These are phyloP conservation scores for Bauhinia variegata DNA, from an alignment of 306 rosid species.

Conservation along the genomic window DNA sequence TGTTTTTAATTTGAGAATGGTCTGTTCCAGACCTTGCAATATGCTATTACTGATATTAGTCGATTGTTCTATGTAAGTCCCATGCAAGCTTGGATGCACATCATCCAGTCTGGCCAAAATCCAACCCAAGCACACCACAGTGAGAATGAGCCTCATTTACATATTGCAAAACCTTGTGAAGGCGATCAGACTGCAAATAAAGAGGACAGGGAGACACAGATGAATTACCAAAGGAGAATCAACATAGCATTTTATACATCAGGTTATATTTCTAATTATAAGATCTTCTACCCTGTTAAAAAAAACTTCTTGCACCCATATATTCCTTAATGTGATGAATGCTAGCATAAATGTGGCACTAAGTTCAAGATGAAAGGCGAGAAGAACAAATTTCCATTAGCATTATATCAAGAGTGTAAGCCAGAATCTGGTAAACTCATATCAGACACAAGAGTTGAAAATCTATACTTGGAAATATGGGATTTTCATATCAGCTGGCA, in stretches of 20 bases:
- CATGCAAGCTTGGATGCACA: conserved; percentile 91
- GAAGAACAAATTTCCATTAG: no score
- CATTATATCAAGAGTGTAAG: conserved; percentile 55
- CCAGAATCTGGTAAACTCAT: no score
- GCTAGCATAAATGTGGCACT: neutral
- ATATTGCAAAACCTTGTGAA: conserved; percentile 81
- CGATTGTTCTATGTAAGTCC: conserved; percentile 66
- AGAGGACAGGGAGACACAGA: conserved; percentile 18
- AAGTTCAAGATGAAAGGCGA: neutral
- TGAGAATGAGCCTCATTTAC: conserved; percentile 90
- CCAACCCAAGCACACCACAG: conserved; percentile 85
- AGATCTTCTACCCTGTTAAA: neutral
- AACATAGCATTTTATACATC: neutral
- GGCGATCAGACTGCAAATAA: conserved; percentile 79
- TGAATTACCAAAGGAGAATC: conserved; percentile 11
- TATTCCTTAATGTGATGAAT: neutral
- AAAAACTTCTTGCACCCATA: neutral
- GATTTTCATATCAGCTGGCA: no score
- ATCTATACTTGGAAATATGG: no score
- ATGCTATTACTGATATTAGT: conserved; percentile 87
- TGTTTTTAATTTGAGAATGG: conserved; percentile 66
- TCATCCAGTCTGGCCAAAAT: conserved; percentile 78
- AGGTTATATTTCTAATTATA: neutral
- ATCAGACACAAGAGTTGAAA: no score
- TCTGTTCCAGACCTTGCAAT: conserved; percentile 82